Evolutionary conservation across 2,329 filamentous ascomycete genomes (phyloP), one percentile per base, ranked within the genome.

Genomic region (Bipolaris zeicola): DNA sequence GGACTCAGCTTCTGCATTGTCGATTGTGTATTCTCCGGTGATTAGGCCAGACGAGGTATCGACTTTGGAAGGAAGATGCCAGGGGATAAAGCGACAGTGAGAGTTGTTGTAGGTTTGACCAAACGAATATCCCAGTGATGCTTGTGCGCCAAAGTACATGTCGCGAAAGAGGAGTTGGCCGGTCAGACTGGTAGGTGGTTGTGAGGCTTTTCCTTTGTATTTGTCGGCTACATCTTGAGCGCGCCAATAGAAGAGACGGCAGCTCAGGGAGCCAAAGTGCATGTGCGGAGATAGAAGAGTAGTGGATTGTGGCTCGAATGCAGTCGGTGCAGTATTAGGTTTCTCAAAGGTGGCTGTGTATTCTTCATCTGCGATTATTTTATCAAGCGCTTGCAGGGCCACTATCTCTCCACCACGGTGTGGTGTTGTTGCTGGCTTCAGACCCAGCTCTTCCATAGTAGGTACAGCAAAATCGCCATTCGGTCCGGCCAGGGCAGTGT

Each of bases 71-170:
- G 87, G 89, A 1, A 93, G 77, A 68, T 92, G 89, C 90, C 90
- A 93, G 3, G 89, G 89, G 13, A 93, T 85, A 73, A 92, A 92
- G n/a, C 89, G 83, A 37, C 85, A 88, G 61, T 88, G 77, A 0
- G 81, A 73, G 66, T 93, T 93, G 34, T 84, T 83, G 46, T 83
- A 78, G 0, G 87, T 88, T 66, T 90, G 88, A 1, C 77, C 80
- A 64, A 91, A 92, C 0, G 78, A 66, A 31, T 83, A 79, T 0
- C 89, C 89, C 1, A 92, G 77, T 0, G 84, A 82, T 0, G 89
- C 88, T 70, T 93, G 89, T 0, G 89, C 89, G 13, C 84, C 89
- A 65, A 93, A 92, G 74, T 92, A 93, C 90, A 93, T 93, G 70
- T 93, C 90, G 14, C 90, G 82, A 72, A 93, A 93, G 10, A 92